Base-by-base conservation (phyloP, 768 basidiomycete species). In the Amanita exitialis region DNA sequence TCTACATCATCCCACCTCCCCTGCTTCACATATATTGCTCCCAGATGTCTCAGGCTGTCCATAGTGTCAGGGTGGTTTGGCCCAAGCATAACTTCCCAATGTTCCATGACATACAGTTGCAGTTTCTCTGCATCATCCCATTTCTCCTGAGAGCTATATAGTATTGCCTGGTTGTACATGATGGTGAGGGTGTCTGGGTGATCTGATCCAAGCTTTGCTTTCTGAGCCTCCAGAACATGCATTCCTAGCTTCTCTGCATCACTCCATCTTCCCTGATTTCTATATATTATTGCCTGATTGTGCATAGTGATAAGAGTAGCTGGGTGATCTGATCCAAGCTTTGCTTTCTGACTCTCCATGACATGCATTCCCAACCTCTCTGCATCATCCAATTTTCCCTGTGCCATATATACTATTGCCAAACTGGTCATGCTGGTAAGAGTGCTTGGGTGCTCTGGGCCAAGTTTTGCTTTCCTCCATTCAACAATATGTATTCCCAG, bases 131-230 rank as follows among this genome's bases (percentile, higher is more conserved):
- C 30, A 7, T 47, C 46, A 47, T 36, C 1, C 21, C 10, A 45
- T 27, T n/a, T 46, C 21, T 53, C 55, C 25, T 35, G 52, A 8
- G 48, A 9, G 9, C n/a, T 28, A 43, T 50, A 50, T 52, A 42
- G 37, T n/a, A 38, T 30, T 35, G 55, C 55, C 18, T 53, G 52
- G 51, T 47, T 53, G 28, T 32, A 7, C 56, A 56, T 57, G 27
- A 3, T 28, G 2, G 7, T 54, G 7, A 57, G 23, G 3, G 53
- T 59, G 34, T 57, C 30, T 34, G 47, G 53, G 35, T 58, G 53
- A 5, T 58, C 27, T n/a, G 21, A 12, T 16, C 57, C 57, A 35
- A 58, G 18, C n/a, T 3, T 38, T 38, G n/a, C 37, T 16, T 38
- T 38, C 15, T 18, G 13, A 7, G 13, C 37, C 37, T 38, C 37